Evolutionary conservation across 371 early-diverging fungal genomes (phyloP), one percentile per base, ranked within the genome.

Genomic region (Rhizopus delemar): DNA sequence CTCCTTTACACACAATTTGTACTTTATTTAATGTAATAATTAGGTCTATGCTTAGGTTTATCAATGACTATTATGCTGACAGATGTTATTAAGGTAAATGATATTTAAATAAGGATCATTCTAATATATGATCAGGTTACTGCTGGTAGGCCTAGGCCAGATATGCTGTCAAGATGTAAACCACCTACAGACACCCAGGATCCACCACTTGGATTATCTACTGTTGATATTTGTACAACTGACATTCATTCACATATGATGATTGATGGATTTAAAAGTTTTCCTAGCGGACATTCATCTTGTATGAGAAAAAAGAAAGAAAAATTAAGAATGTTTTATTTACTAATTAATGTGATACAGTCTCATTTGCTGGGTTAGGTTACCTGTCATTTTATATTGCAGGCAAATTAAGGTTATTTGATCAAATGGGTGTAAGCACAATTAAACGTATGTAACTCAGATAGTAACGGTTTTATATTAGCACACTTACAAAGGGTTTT

Each of bases 251-350:
- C 70, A 9, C 68, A 73, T n/a, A 57, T 85, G 0, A 73, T 94
- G 62, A 68, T 70, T 39, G 94, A 96, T 52, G 97, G 95, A 7
- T 87, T 93, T 73, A 90, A 90, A 74, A 89, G 91, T 64, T 98
- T 96, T 67, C 94, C 93, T 32, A 94, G 95, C n/a, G 99, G 98
- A 4, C 98, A 98, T 73, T 76, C 96, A 8, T 92, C 94, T 34
- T 78, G 82, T 75, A 74, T 66, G 58, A 33, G 29, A 53, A 31
- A 62, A 29, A 48, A 41, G 12, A 28, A 28, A 38, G 28, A 35
- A 28, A 35, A 56, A 6, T 2, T 4, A 46, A 33, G 28, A 56
- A 56, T 4, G 7, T 6, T 5, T 31, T 8, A 15, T 29, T 46
- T 33, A 51, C 31, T 8, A 36, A 39, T 46, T 43, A 0, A 15